Base-by-base conservation (phyloP, 331 rosid genomes). In the Acacia concinna region DNA sequence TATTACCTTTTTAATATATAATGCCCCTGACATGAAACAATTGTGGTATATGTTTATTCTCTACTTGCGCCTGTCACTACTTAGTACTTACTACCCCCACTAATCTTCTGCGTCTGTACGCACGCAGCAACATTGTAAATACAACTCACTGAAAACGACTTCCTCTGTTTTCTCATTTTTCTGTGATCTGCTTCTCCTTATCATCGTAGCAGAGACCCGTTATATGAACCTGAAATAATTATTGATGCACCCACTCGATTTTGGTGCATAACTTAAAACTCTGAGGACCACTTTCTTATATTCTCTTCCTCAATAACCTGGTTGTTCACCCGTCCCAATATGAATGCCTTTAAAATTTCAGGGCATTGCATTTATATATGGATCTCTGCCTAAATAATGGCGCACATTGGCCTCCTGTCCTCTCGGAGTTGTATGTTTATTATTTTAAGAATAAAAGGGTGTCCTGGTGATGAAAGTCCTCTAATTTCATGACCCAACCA, bases 281-380 rank as follows among this genome's bases (percentile, higher is more conserved):
- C 20, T 6, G 21, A 69, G 37, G 56, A 1, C 56, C 38, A 38
- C 52, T 23, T 23, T 37, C 15, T 64, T 3, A 32, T 66, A 40
- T 23, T 38, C 32, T 67, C 18, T 35, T 32, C 32, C 73, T 38
- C 23, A 68, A 68, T 40, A 23, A 14, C 30, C 46, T 1, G 11
- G 51, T 21, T 38, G 72, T 44, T 67, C 71, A 66, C 23, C 71
- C 71, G 38, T 66, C 71, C 31, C 71, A 37, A 20, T 4, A 35
- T 35, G 47, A 34, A 20, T 8, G 46, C 2, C 35, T 8, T 13
- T 5, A 41, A 37, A 35, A 40, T 23, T 23, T 68, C 20, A 23
- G 34, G 21, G 12, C 35, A 38, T 38, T 38, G 6, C 4, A 67
- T 8, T 38, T 12, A 38, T 20, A 23, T 20, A 20, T n/a, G 30